A percentile compares a stretch with the other conserved stretches of the same genome.
Evolutionary conservation across 2,329 filamentous ascomycete genomes (phyloP).

Genomic region (Trichoderma koningii): DNA sequence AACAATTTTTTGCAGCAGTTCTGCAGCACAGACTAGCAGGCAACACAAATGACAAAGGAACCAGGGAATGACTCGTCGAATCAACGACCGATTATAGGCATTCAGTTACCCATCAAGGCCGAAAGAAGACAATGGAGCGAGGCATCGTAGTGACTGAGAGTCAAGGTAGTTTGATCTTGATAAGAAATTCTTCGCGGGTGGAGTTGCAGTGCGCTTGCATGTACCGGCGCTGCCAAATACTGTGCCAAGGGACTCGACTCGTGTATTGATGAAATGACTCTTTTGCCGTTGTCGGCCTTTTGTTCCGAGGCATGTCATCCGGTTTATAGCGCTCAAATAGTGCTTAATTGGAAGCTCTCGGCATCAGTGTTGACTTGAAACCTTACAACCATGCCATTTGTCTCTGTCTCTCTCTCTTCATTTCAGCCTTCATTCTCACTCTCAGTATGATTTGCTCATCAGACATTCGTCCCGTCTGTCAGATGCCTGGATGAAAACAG

Average conservation of each 20-base stretch:
- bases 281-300: conserved; percentile 12
- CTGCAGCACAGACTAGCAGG: neutral
- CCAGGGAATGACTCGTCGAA: neutral
- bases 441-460: neutral
- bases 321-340: neutral
- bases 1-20: neutral
- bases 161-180: neutral
- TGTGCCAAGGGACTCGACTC: conserved; percentile 3
- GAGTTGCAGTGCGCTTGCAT: conserved; percentile 1
- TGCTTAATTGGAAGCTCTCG: too few species aligned
- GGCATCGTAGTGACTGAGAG: too few species aligned
- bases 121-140: neutral
- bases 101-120: neutral
- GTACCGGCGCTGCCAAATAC: neutral
- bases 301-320: conserved; percentile 3
- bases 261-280: neutral
- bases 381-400: too few species aligned
- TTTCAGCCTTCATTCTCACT: neutral
- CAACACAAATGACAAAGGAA: neutral
- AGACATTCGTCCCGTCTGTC: neutral
- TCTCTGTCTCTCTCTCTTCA: neutral
- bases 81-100: neutral
- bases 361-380: too few species aligned
- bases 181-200: neutral
- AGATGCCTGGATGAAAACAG: neutral